Evolutionary conservation across 2,329 filamentous ascomycete species (phyloP).

Genomic region (Apiospora malaysiana): DNA sequence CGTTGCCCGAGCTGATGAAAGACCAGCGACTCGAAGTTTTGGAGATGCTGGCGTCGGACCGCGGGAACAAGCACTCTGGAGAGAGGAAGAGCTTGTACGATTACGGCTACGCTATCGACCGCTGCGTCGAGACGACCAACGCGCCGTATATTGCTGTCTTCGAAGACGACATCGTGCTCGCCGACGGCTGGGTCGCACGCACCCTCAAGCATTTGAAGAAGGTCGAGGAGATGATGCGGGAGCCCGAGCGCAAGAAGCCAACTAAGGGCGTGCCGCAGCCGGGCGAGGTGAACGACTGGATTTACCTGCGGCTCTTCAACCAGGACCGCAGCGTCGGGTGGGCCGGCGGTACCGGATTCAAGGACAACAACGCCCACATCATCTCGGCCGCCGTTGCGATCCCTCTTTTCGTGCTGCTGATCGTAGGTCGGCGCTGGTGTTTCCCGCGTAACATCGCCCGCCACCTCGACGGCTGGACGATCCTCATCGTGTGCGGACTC

Average conservation of each 20-base stretch:
- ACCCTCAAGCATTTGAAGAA: slow-evolving; percentile 34
- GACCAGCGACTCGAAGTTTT: slow-evolving; percentile 31
- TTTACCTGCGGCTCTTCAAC: slow-evolving; percentile 40
- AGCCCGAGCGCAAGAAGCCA: slow-evolving; percentile 33
- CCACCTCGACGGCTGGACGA: slow-evolving; percentile 36
- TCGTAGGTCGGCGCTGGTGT: slow-evolving; percentile 30
- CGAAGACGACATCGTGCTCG: slow-evolving; percentile 40
- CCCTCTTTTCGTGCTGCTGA: slow-evolving; percentile 32
- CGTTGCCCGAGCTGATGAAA: neutral
- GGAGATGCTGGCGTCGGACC: slow-evolving; percentile 31
- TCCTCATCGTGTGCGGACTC: slow-evolving; percentile 36
- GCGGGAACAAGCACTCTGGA: slow-evolving; percentile 31
- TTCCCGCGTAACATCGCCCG: slow-evolving; percentile 32
- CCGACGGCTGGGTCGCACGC: slow-evolving; percentile 38
- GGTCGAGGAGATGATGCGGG: slow-evolving; percentile 37
- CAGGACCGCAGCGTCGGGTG: slow-evolving; percentile 40
- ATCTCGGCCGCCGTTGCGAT: slow-evolving; percentile 35
- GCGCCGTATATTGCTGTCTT: slow-evolving; percentile 40
- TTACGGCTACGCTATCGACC: slow-evolving; percentile 38
- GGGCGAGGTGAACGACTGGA: slow-evolving; percentile 37
- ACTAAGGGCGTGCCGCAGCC: slow-evolving; percentile 31
- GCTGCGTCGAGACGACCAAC: slow-evolving; percentile 35
- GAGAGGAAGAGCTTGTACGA: slow-evolving; percentile 39
- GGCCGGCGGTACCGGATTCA: slow-evolving; percentile 38
- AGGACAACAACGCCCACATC: slow-evolving; percentile 37